Conservation (phyloP, 176 grass and related monocot genomes). For the maize (Zea mays) region DNA sequence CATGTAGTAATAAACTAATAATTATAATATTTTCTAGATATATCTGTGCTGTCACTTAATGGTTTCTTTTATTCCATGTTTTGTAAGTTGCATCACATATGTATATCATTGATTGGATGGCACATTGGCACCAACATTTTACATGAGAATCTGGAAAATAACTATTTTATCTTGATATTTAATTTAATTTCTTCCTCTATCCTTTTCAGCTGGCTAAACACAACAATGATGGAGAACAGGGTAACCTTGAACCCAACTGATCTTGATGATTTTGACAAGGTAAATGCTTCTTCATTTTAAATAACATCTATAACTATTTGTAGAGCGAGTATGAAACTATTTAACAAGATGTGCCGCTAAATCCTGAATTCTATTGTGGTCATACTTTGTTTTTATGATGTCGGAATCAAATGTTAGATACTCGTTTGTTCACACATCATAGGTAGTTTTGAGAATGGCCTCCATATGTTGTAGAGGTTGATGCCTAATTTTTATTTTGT, state of each 20-base stretch:
- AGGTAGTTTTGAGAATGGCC: background rate
- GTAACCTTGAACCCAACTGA: too few species aligned
- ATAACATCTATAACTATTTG: slow-evolving; percentile 15
- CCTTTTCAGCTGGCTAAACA: too few species aligned
- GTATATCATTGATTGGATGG: slow-evolving; percentile 12
- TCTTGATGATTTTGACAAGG: too few species aligned
- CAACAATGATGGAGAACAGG: too few species aligned
- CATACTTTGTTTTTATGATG: background rate
- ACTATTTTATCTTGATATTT: too few species aligned
- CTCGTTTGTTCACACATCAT: background rate
- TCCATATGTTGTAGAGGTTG: background rate
- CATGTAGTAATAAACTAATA: slow-evolving; percentile 26
- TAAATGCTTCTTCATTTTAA: background rate
- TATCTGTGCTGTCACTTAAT: slow-evolving; percentile 18
- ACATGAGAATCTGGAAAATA: slow-evolving; percentile 1
- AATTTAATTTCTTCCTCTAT: too few species aligned
- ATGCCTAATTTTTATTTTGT: background rate
- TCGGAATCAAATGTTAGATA: background rate
- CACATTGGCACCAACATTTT: slow-evolving; percentile 24
- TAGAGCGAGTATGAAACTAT: background rate
- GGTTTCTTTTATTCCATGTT: slow-evolving; percentile 14
- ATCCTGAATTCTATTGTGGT: background rate
- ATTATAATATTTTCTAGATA: slow-evolving; percentile 25
- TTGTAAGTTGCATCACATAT: slow-evolving; percentile 14
- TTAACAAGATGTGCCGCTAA: background rate